Evolutionary conservation across 2,329 filamentous ascomycete species (phyloP).

Genomic region (Beauveria medogensis): DNA sequence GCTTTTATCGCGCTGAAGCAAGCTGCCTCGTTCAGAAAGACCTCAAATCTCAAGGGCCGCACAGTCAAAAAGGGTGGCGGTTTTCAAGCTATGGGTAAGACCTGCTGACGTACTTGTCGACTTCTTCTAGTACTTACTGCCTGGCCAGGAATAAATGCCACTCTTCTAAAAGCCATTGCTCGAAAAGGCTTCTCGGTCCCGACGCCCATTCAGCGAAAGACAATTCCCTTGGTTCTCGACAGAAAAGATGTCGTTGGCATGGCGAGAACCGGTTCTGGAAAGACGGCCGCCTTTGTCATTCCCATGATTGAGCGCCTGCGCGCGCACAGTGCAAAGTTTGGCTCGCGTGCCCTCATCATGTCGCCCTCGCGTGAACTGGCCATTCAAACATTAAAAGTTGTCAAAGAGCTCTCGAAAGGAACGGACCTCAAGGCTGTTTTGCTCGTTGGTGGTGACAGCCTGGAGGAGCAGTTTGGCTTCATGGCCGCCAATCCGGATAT

Average conservation of each 20-base stretch:
- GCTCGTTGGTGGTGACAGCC: slow-evolving; percentile 86
- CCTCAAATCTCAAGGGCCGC: slow-evolving; percentile 71
- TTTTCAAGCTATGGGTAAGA: slow-evolving; percentile 82
- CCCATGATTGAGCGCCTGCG: slow-evolving; percentile 95
- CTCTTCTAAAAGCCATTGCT: slow-evolving; percentile 81
- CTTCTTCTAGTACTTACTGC: not conserved
- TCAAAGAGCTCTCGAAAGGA: slow-evolving; percentile 85
- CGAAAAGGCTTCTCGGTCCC: slow-evolving; percentile 94
- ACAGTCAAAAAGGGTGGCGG: slow-evolving; percentile 91
- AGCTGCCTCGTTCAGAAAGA: slow-evolving; percentile 79
- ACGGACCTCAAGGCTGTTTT: slow-evolving; percentile 88
- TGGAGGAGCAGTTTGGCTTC: slow-evolving; percentile 89
- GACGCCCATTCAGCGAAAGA: slow-evolving; percentile 94
- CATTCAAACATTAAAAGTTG: slow-evolving; percentile 89
- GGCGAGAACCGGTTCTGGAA: slow-evolving; percentile 97
- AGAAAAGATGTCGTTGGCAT: slow-evolving; percentile 96
- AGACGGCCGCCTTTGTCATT: slow-evolving; percentile 96
- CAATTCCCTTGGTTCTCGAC: slow-evolving; percentile 84
- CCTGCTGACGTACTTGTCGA: not conserved
- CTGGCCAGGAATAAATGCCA: slow-evolving; percentile 59
- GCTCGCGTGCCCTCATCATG: slow-evolving; percentile 77
- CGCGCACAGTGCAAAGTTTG: slow-evolving; percentile 77
- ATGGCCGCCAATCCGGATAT: slow-evolving; percentile 97
- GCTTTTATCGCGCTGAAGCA: slow-evolving; percentile 87
- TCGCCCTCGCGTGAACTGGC: slow-evolving; percentile 92